Conservation (phyloP, 352 stramenopile genomes). For the Globisporangium lucens region DNA sequence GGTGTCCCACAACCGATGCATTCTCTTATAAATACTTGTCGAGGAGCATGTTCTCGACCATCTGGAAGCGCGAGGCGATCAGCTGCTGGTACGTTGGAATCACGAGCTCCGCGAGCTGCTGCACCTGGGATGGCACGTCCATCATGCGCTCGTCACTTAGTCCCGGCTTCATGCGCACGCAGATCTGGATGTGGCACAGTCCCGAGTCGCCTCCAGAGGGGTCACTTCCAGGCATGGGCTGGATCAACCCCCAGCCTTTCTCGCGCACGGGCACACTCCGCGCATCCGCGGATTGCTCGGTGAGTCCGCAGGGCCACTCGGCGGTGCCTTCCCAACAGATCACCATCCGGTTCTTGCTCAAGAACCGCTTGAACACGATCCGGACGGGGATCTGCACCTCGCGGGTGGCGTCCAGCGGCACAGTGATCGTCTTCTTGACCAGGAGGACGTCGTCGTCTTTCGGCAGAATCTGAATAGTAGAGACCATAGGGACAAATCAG, state of each 20-base stretch:
- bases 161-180: constrained; percentile 8
- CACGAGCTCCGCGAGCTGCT: constrained; percentile 8
- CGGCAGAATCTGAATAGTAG: neutral
- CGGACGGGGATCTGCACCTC: constrained; percentile 3
- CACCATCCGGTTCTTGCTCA: constrained; percentile 12
- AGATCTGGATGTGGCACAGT: constrained; percentile 7
- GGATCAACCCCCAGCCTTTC: constrained; percentile 15
- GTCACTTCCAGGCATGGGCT: neutral
- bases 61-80: constrained; percentile 11
- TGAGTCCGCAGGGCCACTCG: constrained; percentile 8
- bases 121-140: neutral
- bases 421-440: constrained; percentile 11
- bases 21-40: constrained; percentile 7
- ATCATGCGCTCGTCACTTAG: constrained; percentile 14
- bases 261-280: constrained; percentile 4
- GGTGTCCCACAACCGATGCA: too few relatives aligned
- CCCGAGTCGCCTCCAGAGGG: neutral
- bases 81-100: constrained; percentile 12
- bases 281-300: neutral
- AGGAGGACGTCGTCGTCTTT: constrained; percentile 11
- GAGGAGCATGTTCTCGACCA: constrained; percentile 20
- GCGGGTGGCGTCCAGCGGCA: neutral
- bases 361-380: constrained; percentile 11
- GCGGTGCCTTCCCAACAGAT: constrained; percentile 14
- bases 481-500: neutral